Percentiles rank a stretch among this genome's conserved stretches.
Evolutionary conservation across 495 filamentous ascomycete genomes (phyloP).

Genomic region (Talaromyces thailandensis): DNA sequence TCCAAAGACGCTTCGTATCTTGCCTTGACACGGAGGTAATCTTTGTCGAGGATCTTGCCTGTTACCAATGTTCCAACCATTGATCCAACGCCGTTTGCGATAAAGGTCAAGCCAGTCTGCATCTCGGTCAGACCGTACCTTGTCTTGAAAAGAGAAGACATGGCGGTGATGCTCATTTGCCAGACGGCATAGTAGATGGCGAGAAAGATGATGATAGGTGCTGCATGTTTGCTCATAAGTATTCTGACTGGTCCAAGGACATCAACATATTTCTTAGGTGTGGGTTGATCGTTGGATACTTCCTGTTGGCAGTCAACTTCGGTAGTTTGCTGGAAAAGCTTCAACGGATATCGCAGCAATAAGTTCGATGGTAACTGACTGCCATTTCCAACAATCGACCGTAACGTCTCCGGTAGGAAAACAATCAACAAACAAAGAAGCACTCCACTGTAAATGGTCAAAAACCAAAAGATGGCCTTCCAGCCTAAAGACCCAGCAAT

Average conservation of each 20-base stretch:
- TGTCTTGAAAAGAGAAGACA: conserved; percentile 39
- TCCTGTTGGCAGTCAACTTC: conserved; percentile 12
- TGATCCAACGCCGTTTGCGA: conserved; percentile 42
- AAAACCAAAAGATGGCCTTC: conserved; percentile 50
- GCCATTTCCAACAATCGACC: conserved; percentile 46
- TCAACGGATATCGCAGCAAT: conserved; percentile 25
- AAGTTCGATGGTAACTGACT: conserved; percentile 16
- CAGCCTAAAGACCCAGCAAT: conserved; percentile 44
- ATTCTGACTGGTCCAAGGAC: conserved; percentile 36
- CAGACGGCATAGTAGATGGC: conserved; percentile 45
- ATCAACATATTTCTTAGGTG: conserved; percentile 21
- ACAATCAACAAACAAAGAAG: conserved; percentile 33
- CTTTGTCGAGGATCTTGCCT: conserved; percentile 32
- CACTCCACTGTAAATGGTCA: conserved; percentile 37
- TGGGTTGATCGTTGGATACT: not conserved
- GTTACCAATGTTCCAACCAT: conserved; percentile 40
- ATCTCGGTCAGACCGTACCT: conserved; percentile 34
- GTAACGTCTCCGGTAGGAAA: conserved; percentile 45
- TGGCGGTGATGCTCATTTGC: conserved; percentile 48
- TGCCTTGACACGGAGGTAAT: conserved; percentile 30
- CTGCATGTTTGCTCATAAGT: conserved; percentile 29
- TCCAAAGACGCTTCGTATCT: conserved; percentile 14
- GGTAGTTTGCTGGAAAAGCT: conserved; percentile 21
- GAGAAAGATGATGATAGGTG: conserved; percentile 40
- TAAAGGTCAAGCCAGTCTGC: conserved; percentile 41